Evolutionary conservation across 2,329 filamentous ascomycete species (phyloP).

Genomic region (Diaporthe vexans): DNA sequence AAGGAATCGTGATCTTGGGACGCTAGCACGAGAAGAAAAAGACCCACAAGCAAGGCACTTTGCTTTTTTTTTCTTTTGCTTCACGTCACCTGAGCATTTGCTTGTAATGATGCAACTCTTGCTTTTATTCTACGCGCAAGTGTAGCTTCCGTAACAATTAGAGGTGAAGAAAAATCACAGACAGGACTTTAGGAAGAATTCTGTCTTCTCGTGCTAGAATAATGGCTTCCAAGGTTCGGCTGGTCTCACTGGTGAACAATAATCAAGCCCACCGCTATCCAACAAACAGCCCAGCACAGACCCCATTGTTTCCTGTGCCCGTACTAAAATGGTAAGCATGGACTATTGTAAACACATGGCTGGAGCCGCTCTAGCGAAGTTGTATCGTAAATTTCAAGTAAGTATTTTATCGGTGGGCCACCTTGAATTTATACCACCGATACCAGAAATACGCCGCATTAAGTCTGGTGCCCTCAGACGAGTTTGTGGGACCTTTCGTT

Average conservation of each 20-base stretch:
- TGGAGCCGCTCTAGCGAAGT: neutral
- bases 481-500: neutral
- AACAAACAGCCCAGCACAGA: neutral
- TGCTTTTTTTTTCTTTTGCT: no score
- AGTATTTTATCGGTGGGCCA: no score
- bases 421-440: no score
- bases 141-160: neutral
- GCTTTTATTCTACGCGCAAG: no score
- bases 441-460: no score
- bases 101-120: neutral
- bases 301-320: neutral
- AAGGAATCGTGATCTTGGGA: no score
- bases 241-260: neutral
- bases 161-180: neutral
- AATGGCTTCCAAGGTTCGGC: no score
- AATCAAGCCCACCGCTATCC: neutral
- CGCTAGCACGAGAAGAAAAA: fast-evolving
- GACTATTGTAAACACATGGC: no score
- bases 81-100: neutral
- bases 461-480: neutral
- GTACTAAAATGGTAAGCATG: no score
- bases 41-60: no score
- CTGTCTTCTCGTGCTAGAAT: neutral
- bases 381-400: neutral
- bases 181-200: neutral